phyloP scores from a whole-genome alignment of 257 asterid genomes.

The Buddleja alternifolia region DNA sequence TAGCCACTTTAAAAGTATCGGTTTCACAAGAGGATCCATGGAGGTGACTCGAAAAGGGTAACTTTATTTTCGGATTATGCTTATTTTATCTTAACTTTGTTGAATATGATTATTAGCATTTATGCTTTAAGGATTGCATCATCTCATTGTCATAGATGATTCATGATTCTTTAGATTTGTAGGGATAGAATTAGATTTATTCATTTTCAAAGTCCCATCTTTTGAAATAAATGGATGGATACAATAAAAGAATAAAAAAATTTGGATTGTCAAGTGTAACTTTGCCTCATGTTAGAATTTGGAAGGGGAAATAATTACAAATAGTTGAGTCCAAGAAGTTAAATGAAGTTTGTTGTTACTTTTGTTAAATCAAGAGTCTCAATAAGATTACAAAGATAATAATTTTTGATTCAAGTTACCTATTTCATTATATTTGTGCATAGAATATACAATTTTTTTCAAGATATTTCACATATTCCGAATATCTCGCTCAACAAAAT shows the following conservation, averaged over 20 bases:
- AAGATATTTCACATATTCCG: background rate
- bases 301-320: conserved; percentile 21
- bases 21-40: conserved; percentile 6
- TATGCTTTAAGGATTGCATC: conserved; percentile 20
- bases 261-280: background rate
- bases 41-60: background rate
- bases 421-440: background rate
- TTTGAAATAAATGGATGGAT: conserved; percentile 27
- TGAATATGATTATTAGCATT: conserved; percentile 16
- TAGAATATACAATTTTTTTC: background rate
- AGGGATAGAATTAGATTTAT: conserved; percentile 35
- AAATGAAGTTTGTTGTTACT: conserved; percentile 28
- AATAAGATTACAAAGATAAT: background rate
- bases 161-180: conserved; percentile 26
- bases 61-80: conserved; percentile 28
- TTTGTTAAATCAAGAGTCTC: conserved; percentile 20
- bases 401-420: conserved; percentile 20
- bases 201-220: conserved; percentile 17
- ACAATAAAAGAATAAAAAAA: conserved; percentile 14
- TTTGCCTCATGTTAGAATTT: conserved; percentile 1
- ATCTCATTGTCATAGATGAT: conserved; percentile 18
- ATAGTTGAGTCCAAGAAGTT: conserved; percentile 3
- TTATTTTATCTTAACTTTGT: conserved; percentile 19
- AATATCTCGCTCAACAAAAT: background rate
- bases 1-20: conserved; percentile 8